These are phyloP conservation scores for Ceratobasidium sp. DNA, from an alignment of 1,284 basidiomycete species.

Conservation along the genomic window DNA sequence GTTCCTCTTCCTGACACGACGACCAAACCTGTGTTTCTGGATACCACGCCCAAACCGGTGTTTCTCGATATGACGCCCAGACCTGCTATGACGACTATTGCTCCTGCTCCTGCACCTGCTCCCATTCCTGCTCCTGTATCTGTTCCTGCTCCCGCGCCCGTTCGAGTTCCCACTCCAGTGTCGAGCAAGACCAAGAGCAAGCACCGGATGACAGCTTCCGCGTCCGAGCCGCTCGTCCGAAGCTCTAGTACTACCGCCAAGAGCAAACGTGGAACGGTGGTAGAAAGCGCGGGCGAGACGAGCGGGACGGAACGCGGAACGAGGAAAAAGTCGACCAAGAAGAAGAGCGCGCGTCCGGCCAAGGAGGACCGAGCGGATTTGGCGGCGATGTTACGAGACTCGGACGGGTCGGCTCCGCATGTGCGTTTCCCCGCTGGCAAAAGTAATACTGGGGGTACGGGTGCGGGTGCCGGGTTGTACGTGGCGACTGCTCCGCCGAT, in stretches of 20 bases:
- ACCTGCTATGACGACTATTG: not conserved
- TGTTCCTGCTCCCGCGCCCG: constrained; percentile 7
- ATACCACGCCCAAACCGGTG: not conserved
- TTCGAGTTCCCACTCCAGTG: constrained; percentile 2
- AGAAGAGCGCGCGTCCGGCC: not conserved
- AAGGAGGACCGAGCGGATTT: constrained; percentile 23
- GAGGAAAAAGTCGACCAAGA: constrained; percentile 15
- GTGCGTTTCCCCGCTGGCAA: constrained; percentile 29
- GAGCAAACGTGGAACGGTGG: not conserved
- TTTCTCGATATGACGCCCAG: not conserved
- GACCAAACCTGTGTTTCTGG: no score
- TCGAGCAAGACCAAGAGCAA: not conserved
- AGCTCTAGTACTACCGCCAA: not conserved
- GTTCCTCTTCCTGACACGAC: no score
- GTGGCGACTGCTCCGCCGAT: constrained; percentile 26
- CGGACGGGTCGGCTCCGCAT: constrained; percentile 28
- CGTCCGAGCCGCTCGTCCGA: constrained; percentile 31
- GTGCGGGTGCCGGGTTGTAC: constrained; percentile 15
- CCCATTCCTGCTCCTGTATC: no score
- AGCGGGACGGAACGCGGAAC: not conserved
- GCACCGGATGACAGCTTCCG: constrained; percentile 16
- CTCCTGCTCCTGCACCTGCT: not conserved
- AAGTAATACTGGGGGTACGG: no score
- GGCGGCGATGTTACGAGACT: constrained; percentile 30
- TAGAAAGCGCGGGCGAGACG: constrained; percentile 26